Conservation (phyloP, 495 filamentous ascomycete genomes). For the Trichoderma parareesei region DNA sequence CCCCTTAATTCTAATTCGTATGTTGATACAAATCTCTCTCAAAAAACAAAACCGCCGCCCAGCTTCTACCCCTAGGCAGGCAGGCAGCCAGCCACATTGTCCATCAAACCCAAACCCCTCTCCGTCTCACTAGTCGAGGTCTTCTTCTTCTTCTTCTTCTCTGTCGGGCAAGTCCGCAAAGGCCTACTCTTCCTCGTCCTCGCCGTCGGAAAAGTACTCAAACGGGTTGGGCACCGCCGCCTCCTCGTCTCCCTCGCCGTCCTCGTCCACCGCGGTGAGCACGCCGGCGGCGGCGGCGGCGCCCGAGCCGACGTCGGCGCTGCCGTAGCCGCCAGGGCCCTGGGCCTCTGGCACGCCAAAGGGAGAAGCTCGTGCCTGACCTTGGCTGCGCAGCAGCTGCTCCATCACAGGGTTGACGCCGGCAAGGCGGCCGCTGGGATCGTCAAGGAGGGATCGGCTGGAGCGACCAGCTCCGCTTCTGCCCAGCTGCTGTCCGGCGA, state of each 20-base stretch:
- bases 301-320: slow-evolving; percentile 33
- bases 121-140: too few species aligned
- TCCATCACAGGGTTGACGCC: slow-evolving; percentile 23
- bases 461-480: slow-evolving; percentile 15
- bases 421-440: slow-evolving; percentile 10
- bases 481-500: slow-evolving; percentile 26
- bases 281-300: slow-evolving; percentile 72
- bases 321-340: slow-evolving; percentile 13
- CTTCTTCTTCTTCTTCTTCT: too few species aligned
- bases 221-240: slow-evolving; percentile 74
- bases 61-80: too few species aligned
- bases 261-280: slow-evolving; percentile 77
- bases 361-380: slow-evolving; percentile 12
- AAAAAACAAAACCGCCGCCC: too few species aligned
- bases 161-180: not conserved
- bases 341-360: slow-evolving; percentile 9
- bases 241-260: slow-evolving; percentile 75
- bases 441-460: slow-evolving; percentile 16
- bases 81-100: too few species aligned
- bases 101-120: too few species aligned
- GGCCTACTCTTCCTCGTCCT: slow-evolving; percentile 33
- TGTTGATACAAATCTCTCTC: not conserved
- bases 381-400: slow-evolving; percentile 21
- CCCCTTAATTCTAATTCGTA: not conserved
- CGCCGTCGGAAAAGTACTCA: slow-evolving; percentile 72